phyloP scores from a whole-genome alignment of 2,329 filamentous ascomycete species.

The Pseudonectria buxi region DNA sequence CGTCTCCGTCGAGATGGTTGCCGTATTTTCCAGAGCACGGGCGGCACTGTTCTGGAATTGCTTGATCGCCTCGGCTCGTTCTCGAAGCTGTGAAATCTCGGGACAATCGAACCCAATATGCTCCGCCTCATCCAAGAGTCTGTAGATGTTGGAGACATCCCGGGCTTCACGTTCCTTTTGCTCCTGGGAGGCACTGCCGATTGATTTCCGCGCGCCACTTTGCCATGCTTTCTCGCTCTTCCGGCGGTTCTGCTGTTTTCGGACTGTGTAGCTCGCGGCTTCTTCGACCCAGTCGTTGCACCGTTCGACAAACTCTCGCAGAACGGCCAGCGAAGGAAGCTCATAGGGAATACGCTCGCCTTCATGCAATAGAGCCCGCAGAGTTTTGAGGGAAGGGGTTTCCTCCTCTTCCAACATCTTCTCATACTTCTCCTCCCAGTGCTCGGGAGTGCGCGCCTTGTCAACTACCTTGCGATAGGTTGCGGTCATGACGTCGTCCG shows the following conservation, averaged over 20 bases:
- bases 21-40: slow-evolving; percentile 60
- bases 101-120: slow-evolving; percentile 87
- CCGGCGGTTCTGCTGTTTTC: slow-evolving; percentile 94
- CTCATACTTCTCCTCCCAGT: slow-evolving; percentile 86
- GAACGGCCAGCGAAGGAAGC: slow-evolving; percentile 70
- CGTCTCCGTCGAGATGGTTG: slow-evolving; percentile 58
- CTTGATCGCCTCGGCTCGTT: slow-evolving; percentile 78
- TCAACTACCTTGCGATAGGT: slow-evolving; percentile 73
- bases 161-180: slow-evolving; percentile 79
- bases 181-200: slow-evolving; percentile 50
- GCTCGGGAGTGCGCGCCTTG: slow-evolving; percentile 77
- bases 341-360: slow-evolving; percentile 94
- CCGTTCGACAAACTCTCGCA: slow-evolving; percentile 86
- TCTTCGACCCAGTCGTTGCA: slow-evolving; percentile 99
- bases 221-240: slow-evolving; percentile 90
- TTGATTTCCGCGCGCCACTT: slow-evolving; percentile 63
- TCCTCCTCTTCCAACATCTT: slow-evolving; percentile 76
- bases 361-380: slow-evolving; percentile 80
- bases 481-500: slow-evolving; percentile 60
- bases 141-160: slow-evolving; percentile 81
- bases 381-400: slow-evolving; percentile 75
- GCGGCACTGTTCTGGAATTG: slow-evolving; percentile 75
- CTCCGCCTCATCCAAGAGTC: slow-evolving; percentile 76
- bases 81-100: slow-evolving; percentile 78
- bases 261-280: slow-evolving; percentile 89